Base-by-base conservation (phyloP, 768 basidiomycete species). In the Aureoboletus auriporus region DNA sequence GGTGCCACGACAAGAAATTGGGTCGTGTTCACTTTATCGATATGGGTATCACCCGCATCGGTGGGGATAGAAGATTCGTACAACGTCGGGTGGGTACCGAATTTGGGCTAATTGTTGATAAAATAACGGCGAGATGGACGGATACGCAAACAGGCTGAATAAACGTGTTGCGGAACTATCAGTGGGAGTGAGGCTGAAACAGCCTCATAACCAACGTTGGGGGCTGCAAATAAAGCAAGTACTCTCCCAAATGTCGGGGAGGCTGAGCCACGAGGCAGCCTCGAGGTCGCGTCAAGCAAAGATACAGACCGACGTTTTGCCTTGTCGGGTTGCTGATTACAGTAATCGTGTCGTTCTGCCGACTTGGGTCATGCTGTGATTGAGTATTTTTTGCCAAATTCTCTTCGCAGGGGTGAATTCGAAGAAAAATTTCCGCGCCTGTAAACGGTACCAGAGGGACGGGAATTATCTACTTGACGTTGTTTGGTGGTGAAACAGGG, bases 251-350 rank as follows among this genome's bases (percentile, higher is more conserved):
- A 30, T 13, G 50, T 53, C 49, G 51, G 55, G 53, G 36, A 34
- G 34, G 48, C 5, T 7, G 43, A 29, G 4, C 33, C 63, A 65
- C 46, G 63, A 54, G 63, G 60, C 14, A 1, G 34, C 63, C 63
- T 50, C 48, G 60, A 62, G 63, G 60, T 44, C 46, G 39, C 38
- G 10, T 27, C 37, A 7, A 37, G 49, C 51, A 52, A 46, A 51
- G 48, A 51, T 31, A 37, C 30, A 20, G 47, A 14, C 52, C 46
- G 52, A 52, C 51, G 40, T 17, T 46, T 49, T 31, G 13, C 47
- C 42, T 20, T 43, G 47, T 43, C 46, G 52, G 33, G 60, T 52
- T 44, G 43, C 20, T 17, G n/a, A 20, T 50, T 42, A 44, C 48
- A 37, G 52, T n/a, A 51, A 31, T 54, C 27, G 50, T 47, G n/a